Conservation (phyloP, 1,139 yeast species). For the Kazachstania sp. region DNA sequence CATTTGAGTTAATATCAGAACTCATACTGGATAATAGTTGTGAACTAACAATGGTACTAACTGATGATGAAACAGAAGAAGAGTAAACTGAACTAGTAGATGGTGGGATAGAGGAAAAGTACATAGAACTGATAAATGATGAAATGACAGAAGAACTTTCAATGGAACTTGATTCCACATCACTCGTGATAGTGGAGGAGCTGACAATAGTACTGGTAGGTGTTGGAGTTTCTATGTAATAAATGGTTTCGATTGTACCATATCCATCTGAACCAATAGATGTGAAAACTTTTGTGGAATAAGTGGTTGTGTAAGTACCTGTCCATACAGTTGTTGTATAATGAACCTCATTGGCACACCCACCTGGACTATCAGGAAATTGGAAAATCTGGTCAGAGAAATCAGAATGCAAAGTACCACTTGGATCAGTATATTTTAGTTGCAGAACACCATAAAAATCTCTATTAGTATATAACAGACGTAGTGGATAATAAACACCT, state of each 20-base stretch:
- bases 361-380: neutral
- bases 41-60: neutral
- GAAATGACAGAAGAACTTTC: too few relatives aligned
- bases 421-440: neutral
- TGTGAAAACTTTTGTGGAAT: neutral
- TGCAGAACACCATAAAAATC: neutral
- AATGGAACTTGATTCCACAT: too few relatives aligned
- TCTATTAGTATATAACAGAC: neutral
- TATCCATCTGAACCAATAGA: neutral
- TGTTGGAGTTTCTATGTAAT: neutral
- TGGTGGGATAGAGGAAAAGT: neutral
- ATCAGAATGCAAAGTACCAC: neutral
- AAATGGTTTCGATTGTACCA: neutral
- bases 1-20: too few relatives aligned
- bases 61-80: too few relatives aligned
- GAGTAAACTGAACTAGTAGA: neutral
- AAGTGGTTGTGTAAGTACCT: neutral
- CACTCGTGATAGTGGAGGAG: too few relatives aligned
- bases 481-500: neutral
- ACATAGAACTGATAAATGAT: too few relatives aligned
- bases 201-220: too few relatives aligned
- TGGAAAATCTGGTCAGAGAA: neutral
- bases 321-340: neutral
- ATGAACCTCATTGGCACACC: neutral
- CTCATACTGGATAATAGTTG: too few relatives aligned